These are phyloP conservation scores for Colletotrichum viniferum DNA, from an alignment of 2,329 filamentous ascomycete species.

Conservation along the genomic window DNA sequence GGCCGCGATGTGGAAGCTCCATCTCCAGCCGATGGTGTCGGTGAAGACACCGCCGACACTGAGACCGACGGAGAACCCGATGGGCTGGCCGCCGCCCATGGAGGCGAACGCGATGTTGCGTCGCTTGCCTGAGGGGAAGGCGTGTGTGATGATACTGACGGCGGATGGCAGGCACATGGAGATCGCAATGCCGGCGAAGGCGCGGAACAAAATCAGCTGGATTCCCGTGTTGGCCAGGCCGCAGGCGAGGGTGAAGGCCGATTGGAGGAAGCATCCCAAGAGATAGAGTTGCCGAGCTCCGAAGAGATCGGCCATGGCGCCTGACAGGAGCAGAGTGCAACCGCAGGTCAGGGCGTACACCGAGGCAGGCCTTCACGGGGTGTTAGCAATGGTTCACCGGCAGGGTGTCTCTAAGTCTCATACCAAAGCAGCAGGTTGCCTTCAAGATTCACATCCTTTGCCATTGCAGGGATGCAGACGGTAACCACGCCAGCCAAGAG, in stretches of 20 bases:
- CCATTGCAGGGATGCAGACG: slow-evolving; percentile 10
- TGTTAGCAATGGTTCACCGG: not conserved
- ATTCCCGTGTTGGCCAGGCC: slow-evolving; percentile 9
- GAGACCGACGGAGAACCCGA: slow-evolving; percentile 16
- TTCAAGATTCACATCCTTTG: not conserved
- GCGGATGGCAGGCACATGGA: slow-evolving; percentile 19
- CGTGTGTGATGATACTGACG: slow-evolving; percentile 19
- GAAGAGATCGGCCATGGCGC: slow-evolving; percentile 17
- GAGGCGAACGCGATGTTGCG: slow-evolving; percentile 37
- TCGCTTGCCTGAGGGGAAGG: slow-evolving; percentile 3
- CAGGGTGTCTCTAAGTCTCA: not conserved
- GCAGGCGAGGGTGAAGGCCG: slow-evolving; percentile 13
- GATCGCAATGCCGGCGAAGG: slow-evolving; percentile 19
- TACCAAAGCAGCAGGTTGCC: slow-evolving; percentile 1
- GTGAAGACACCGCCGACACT: slow-evolving; percentile 19
- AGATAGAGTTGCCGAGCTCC: slow-evolving; percentile 17
- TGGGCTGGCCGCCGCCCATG: slow-evolving; percentile 19
- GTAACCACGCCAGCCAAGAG: slow-evolving; percentile 6
- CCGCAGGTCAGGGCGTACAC: slow-evolving; percentile 9
- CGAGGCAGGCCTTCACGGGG: not conserved
- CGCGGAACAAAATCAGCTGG: slow-evolving; percentile 17
- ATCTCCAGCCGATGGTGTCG: slow-evolving; percentile 19
- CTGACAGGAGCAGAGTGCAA: slow-evolving; percentile 2
- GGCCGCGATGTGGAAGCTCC: slow-evolving; percentile 15
- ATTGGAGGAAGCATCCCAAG: slow-evolving; percentile 14